Evolutionary conservation across 2,329 filamentous ascomycete species (phyloP), one percentile per base, ranked within the genome.

Genomic region (Teratosphaeria epicoccoides): DNA sequence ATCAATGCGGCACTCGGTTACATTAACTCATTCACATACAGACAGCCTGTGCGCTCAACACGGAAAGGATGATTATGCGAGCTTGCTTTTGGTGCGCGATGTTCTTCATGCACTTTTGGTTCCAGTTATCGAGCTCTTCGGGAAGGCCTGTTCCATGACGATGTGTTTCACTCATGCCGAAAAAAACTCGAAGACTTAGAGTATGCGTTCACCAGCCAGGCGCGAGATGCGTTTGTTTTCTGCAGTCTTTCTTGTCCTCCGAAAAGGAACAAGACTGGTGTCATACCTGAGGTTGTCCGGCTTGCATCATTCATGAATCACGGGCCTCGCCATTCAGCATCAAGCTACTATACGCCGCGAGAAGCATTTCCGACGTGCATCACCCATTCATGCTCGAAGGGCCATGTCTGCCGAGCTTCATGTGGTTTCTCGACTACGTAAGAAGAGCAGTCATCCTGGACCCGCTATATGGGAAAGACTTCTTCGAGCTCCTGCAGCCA

Each of bases 71-170:
- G 61, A 68, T 20, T 61, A 65, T 28, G 64, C 69, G 40, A 66
- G 66, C 50, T 76, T 71, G 69, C 65, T 77, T 12, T 70, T 80
- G 20, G 77, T 80, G 57, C 77, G 79, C 60, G 78, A 81, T 54
- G 73, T 81, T 49, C 74, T 81, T 49, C 78, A 81, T 58, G 78
- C 77, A 28, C 70, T 81, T 12, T 71, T 80, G 49, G 74, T 79
- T 47, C 79, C 79, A n/a, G 67, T 82, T 7, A 76, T 79, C 28
- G 70, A 78, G 54, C 72, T 82, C 49, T 77, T 77, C 64, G 70
- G 73, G 53, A 76, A 77, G 56, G 77, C 79, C n/a, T 73, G 73
- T 25, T 70, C 69, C 1, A 69, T 80, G 26, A 79, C 79, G 2
- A 68, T 73, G 25, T 71, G 71, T 22, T 73, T 71, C 1, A 69